These are phyloP conservation scores for Termitomyces sp. DNA, from an alignment of 768 basidiomycete genomes.

Conservation along the genomic window DNA sequence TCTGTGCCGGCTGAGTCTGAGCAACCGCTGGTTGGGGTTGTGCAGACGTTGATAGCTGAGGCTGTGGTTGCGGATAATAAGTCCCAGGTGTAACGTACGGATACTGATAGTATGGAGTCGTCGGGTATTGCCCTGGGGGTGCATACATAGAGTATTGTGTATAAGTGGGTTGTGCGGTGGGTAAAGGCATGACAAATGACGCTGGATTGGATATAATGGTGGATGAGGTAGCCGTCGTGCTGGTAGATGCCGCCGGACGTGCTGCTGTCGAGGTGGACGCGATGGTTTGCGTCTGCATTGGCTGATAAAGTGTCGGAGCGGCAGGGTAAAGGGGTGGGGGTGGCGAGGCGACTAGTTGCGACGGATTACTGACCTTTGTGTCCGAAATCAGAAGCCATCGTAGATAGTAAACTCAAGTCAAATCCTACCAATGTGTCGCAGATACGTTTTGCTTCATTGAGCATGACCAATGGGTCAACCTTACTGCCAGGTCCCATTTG, in stretches of 20 bases:
- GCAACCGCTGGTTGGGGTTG: constrained; percentile 1
- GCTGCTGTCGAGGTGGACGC: constrained; percentile 23
- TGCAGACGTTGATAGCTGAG: constrained; percentile 11
- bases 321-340: constrained; percentile 53
- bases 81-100: constrained; percentile 18
- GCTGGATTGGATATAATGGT: constrained; percentile 64
- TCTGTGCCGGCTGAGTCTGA: constrained; percentile 12
- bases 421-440: constrained; percentile 67
- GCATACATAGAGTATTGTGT: constrained; percentile 39
- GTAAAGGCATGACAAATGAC: constrained; percentile 67
- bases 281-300: constrained; percentile 19
- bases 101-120: constrained; percentile 60
- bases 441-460: constrained; percentile 69
- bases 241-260: constrained; percentile 22
- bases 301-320: constrained; percentile 37
- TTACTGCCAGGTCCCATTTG: constrained; percentile 64
- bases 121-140: constrained; percentile 43
- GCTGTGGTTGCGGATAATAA: constrained; percentile 19
- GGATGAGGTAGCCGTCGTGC: constrained; percentile 28
- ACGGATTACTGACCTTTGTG: constrained; percentile 65
- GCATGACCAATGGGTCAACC: constrained; percentile 69
- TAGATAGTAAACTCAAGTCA: not conserved
- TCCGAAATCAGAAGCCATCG: constrained; percentile 1
- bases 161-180: constrained; percentile 37
- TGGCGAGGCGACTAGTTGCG: constrained; percentile 59